A percentile compares a stretch with the other conserved stretches of the same genome.
phyloP scores from a whole-genome alignment of 441 rosid species.

The Adansonia madagascariensis region DNA sequence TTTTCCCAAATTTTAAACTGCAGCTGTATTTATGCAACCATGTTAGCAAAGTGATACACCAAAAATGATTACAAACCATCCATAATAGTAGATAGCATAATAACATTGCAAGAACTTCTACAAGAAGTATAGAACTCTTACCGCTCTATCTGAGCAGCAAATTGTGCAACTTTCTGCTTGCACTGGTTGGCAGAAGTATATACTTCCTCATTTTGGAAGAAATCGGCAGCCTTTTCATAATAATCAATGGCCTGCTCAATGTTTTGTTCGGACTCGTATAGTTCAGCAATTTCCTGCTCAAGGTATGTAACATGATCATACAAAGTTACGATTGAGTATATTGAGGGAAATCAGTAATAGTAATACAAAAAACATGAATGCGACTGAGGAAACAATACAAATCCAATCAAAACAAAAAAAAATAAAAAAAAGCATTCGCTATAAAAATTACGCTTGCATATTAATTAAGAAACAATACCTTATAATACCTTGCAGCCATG shows the following conservation, averaged over 20 bases:
- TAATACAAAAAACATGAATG: too few species aligned
- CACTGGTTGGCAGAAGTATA: conserved; percentile 96
- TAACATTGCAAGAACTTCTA: neutral
- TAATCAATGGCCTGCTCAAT: conserved; percentile 70
- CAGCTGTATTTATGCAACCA: neutral
- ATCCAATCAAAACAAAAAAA: neutral
- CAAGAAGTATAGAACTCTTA: conserved; percentile 41
- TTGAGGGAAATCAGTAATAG: too few species aligned
- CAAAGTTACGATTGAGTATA: neutral
- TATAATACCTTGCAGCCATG: conserved; percentile 97
- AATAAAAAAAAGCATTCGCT: neutral
- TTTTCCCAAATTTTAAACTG: too few species aligned
- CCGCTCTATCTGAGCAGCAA: conserved; percentile 79
- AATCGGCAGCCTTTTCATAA: conserved; percentile 92
- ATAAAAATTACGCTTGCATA: conserved; percentile 6
- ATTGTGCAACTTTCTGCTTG: conserved; percentile 95
- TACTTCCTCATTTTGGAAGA: conserved; percentile 88
- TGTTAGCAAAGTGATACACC: neutral
- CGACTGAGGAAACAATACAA: neutral
- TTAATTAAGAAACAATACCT: conserved; percentile 47
- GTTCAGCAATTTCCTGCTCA: conserved; percentile 86
- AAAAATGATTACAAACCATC: neutral
- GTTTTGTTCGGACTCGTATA: conserved; percentile 76
- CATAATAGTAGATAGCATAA: neutral
- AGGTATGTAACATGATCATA: neutral